Evolutionary conservation across 2,329 filamentous ascomycete species (phyloP), one percentile per base, ranked within the genome.

Genomic region (Fusarium hostae): DNA sequence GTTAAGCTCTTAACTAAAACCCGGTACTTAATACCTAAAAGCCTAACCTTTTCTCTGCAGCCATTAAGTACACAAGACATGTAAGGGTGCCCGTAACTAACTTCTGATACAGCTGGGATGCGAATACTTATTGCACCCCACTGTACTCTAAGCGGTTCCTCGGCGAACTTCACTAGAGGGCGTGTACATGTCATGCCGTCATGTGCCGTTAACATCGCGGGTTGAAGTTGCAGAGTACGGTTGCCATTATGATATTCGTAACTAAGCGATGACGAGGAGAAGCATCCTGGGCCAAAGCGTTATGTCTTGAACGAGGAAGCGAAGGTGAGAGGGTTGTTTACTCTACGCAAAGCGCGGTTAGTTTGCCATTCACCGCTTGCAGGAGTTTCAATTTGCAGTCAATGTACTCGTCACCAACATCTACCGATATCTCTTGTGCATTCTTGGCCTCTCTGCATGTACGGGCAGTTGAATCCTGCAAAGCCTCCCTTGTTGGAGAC

Each of bases 271-370:
- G 48, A 51, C n/a, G 50, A 51, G 35, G 39, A 30, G 40, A 32
- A 32, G 13, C 32, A 24, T 32, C 35, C 22, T 30, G 11, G 40
- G 66, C 51, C 63, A 59, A 63, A 44, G 68, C 67, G 66, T 30
- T 61, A 48, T 52, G 35, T 58, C 35, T 24, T 20, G 26, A 20
- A 26, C 16, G 24, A 51, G 22, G 50, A 64, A 56, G 35, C 40
- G 28, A 43, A 13, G 22, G 32, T 18, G 30, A n/a, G 20, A 9
- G 7, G 12, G 12, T 40, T 54, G 35, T 48, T 55, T 50, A n/a
- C 34, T 22, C 62, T 39, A 56, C 59, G 66, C 70, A 63, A 64
- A 73, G 55, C 70, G 70, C 70, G 70, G 58, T 48, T 73, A 54
- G 34, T 26, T 58, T 44, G 34, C 63, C 26, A 55, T 67, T 58